Evolutionary conservation across 257 asterid species (phyloP), one percentile per base, ranked within the genome.

Genomic region (Solanum chaucha): DNA sequence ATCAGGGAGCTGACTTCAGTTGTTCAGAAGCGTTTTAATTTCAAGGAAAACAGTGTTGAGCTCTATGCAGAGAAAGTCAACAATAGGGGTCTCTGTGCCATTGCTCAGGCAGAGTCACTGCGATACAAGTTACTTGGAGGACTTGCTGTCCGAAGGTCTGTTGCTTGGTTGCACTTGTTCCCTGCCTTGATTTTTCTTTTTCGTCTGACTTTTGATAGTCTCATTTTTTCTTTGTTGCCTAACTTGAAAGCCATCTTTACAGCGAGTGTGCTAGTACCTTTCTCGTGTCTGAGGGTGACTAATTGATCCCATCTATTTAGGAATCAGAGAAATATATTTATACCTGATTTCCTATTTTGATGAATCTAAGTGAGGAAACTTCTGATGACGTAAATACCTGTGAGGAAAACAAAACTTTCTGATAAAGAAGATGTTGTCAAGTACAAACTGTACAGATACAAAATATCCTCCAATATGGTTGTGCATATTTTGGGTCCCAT

Each of bases 41-140:
- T 94, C 82, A 92, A 94, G 22, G 95, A 94, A 82, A 92, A 93
- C 87, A 94, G 91, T 2, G 95, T 94, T 51, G 97, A 94, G 91
- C 94, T 94, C 41, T 94, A 93, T 74, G 97, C 95, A 7, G 97
- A 94, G 95, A 89, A 92, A 88, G 97, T 94, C 72, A 92, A 94
- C 91, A 94, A 94, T 84, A 89, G 95, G 88, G 96, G 96, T 30
- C 89, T 94, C 19, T 93, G 97, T 85, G 96, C 97, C 80, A 93
- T 94, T 83, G 96, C 97, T 30, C 96, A 93, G 92, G 96, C 95
- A 5, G 96, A 94, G 92, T 94, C 97, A 6, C 75, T 93, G 80
- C 92, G 96, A 1, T 94, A 94, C 90, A 93, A 93, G 93, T 94
- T 94, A 55, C 97, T 94, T 82, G 97, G 95, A 82, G 97, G 97